These are phyloP conservation scores for Diaporthe citrichinensis DNA, from an alignment of 2,329 filamentous ascomycete species.

Conservation along the genomic window DNA sequence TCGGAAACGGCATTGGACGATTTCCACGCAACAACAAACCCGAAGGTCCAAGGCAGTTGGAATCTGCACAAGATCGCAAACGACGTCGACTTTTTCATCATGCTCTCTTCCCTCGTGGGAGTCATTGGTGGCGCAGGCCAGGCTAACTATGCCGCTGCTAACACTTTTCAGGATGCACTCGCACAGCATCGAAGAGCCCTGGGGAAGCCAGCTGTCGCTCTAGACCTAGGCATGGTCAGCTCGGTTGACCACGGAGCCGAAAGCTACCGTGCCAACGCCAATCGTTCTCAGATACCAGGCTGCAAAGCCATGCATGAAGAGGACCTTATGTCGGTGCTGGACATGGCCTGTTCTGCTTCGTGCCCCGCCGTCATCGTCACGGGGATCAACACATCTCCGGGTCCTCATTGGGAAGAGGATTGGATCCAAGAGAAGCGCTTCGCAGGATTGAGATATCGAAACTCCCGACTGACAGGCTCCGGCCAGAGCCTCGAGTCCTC, in stretches of 20 bases:
- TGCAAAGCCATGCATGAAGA: slow-evolving; percentile 7
- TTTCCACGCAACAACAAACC: not conserved
- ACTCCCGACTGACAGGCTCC: not conserved
- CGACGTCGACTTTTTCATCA: slow-evolving; percentile 10
- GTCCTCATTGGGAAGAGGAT: not conserved
- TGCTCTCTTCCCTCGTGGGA: slow-evolving; percentile 43
- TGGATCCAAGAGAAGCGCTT: not conserved
- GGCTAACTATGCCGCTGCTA: slow-evolving; percentile 48
- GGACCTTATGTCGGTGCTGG: not conserved
- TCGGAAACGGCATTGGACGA: not conserved
- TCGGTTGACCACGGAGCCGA: slow-evolving; percentile 32
- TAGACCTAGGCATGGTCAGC: slow-evolving; percentile 11
- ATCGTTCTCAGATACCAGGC: not conserved
- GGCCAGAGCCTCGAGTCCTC: not conserved
- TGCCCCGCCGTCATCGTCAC: not conserved
- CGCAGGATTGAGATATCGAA: not conserved
- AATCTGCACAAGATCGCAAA: not conserved
- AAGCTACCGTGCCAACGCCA: not conserved
- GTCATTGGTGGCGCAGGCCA: slow-evolving; percentile 45
- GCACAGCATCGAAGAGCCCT: slow-evolving; percentile 29
- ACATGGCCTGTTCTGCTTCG: not conserved
- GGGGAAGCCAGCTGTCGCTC: not conserved
- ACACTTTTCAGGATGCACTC: slow-evolving; percentile 49
- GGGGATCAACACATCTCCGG: not conserved
- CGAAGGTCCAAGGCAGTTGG: slow-evolving; percentile 9